phyloP scores from a whole-genome alignment of 805 yeast species.

The Kazachstania psychrophila region DNA sequence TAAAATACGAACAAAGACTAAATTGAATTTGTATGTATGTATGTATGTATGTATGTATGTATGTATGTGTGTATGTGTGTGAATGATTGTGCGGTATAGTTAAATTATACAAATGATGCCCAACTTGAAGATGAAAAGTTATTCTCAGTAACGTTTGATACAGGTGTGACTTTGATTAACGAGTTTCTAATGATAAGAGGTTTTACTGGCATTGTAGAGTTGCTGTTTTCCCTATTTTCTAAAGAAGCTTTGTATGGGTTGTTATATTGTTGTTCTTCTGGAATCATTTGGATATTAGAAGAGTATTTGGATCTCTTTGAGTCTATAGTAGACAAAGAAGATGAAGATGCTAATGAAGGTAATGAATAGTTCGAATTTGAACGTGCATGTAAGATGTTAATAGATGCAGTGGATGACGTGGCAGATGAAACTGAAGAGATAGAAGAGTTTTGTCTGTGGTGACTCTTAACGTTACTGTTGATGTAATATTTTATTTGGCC shows the following conservation, averaged over 20 bases:
- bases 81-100: background rate
- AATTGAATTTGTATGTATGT: constrained; percentile 1
- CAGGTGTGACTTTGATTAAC: background rate
- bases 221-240: constrained; percentile 3
- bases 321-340: constrained; percentile 25
- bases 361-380: constrained; percentile 30
- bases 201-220: background rate
- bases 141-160: background rate
- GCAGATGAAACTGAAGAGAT: constrained; percentile 5
- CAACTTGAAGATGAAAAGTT: background rate
- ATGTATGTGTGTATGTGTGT: background rate
- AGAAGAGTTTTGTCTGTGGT: constrained; percentile 9
- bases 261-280: background rate
- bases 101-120: constrained; percentile 1
- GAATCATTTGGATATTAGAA: background rate
- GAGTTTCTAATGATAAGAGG: constrained; percentile 1
- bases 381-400: constrained; percentile 20
- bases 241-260: constrained; percentile 6
- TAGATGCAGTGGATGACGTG: constrained; percentile 5
- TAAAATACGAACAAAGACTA: no score
- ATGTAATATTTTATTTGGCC: constrained; percentile 11
- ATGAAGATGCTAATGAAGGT: constrained; percentile 36
- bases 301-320: constrained; percentile 8
- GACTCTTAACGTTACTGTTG: constrained; percentile 4
- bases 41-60: constrained; percentile 1